Base-by-base conservation (phyloP, 1,139 yeast genomes). In the Candida neerlandica region DNA sequence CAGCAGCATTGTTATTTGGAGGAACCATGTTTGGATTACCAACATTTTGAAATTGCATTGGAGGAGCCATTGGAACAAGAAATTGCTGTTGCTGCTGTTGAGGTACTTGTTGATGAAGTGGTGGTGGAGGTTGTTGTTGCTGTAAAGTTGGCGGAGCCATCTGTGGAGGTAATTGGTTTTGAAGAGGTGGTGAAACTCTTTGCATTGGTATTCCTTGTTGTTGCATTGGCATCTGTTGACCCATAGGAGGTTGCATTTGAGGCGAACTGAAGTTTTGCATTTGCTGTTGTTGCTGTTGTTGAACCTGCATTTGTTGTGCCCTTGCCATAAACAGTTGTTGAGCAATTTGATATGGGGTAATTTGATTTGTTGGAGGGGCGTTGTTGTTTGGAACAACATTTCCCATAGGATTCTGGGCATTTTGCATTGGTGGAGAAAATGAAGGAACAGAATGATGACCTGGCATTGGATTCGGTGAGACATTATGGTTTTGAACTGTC, bases 91-190 rank as follows among this genome's bases (percentile, higher is more conserved):
- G 41, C 26, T 33, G 12, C 5, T 44, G 48, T 12, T 16, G 30
- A n/a, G n/a, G n/a, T n/a, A n/a, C n/a, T 38, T 34, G 59, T 54
- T 38, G 27, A 10, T 7, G 58, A 21, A 16, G 7, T 21, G 12
- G 26, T 21, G 38, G 42, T 14, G 32, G 16, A 15, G 30, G 41
- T 4, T 9, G 41, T 39, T 42, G 49, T 16, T 34, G 59, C 52
- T 38, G 58, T 27, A 21, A n/a, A 15, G 12, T 19, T 21, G 38
- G 38, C 14, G 32, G 16, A 15, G 16, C 26, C 21, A 30, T 41
- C 38, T 44, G 54, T 21, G 44, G 48, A 29, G 47, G 51, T 40
- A 47, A 45, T 37, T 47, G 55, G 11, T 40, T 29, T 5, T 21
- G 40, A 23, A 34, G 37, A 16, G 27, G 41, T 14, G 43, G 23